Percentiles rank a stretch among this genome's conserved stretches.
These are phyloP conservation scores for Hericium coralloides DNA, from an alignment of 768 basidiomycete species.

Conservation along the genomic window DNA sequence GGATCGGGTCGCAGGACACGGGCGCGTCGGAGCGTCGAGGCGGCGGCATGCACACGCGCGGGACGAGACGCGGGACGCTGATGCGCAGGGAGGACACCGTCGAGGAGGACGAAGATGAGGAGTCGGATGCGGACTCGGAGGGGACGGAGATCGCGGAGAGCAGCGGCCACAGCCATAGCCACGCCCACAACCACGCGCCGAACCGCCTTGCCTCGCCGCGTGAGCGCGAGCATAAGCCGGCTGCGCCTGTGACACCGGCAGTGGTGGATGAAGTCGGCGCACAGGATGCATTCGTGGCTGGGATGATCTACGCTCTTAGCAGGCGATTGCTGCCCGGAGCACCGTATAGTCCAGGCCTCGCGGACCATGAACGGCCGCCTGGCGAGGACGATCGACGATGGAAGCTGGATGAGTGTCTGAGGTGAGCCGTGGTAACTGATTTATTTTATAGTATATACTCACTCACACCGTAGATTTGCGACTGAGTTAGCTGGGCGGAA, in stretches of 20 bases:
- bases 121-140: slow-evolving; percentile 54
- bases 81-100: slow-evolving; percentile 5
- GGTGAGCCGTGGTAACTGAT: slow-evolving; percentile 31
- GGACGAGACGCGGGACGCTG: background rate
- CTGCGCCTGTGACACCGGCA: slow-evolving; percentile 11
- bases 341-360: slow-evolving; percentile 60
- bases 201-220: background rate
- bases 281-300: slow-evolving; percentile 78
- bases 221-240: background rate
- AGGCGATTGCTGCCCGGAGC: slow-evolving; percentile 61
- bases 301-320: slow-evolving; percentile 79
- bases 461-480: slow-evolving; percentile 50
- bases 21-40: slow-evolving; percentile 6
- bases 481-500: slow-evolving; percentile 77
- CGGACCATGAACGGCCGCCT: slow-evolving; percentile 13
- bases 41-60: background rate
- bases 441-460: background rate
- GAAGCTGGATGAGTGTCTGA: slow-evolving; percentile 75
- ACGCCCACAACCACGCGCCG: background rate
- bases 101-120: slow-evolving; percentile 40
- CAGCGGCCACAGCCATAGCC: slow-evolving; percentile 22
- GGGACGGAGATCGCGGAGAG: slow-evolving; percentile 44
- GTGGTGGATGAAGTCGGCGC: slow-evolving; percentile 67
- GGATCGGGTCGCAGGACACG: background rate
- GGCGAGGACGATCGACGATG: slow-evolving; percentile 39